Percentiles rank a stretch among this genome's conserved stretches.
Evolutionary conservation across 768 basidiomycete genomes (phyloP).

Genomic region (Krasilnikovozyma curviuscula): DNA sequence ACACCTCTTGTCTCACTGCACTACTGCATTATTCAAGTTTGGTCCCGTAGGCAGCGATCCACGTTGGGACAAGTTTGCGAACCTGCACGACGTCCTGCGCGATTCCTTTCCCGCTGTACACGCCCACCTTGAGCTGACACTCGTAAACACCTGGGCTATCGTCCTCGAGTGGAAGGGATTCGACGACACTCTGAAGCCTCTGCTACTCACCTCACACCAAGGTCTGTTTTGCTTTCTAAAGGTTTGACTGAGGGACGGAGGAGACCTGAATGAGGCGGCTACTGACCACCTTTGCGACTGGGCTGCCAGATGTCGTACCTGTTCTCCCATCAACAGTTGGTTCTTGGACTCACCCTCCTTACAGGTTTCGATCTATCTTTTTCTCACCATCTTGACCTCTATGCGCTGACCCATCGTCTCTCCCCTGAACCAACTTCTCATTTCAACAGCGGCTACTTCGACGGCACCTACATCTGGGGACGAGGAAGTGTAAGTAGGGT

Average conservation of each 20-base stretch:
- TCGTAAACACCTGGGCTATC: constrained; percentile 59
- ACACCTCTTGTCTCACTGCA: too few species aligned
- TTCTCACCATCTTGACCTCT: constrained; percentile 18
- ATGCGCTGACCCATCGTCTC: not conserved
- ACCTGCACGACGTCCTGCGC: constrained; percentile 39
- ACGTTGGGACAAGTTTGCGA: constrained; percentile 35
- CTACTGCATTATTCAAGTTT: too few species aligned
- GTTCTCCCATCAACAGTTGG: constrained; percentile 18
- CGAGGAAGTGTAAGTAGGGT: constrained; percentile 13
- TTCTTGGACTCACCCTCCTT: not conserved
- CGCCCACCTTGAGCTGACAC: constrained; percentile 39
- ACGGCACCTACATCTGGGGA: too few species aligned
- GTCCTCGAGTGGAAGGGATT: constrained; percentile 53
- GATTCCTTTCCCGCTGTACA: constrained; percentile 47
- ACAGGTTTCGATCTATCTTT: constrained; percentile 44
- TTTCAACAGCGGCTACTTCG: too few species aligned
- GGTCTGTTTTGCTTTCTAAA: constrained; percentile 8
- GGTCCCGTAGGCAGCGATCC: not conserved
- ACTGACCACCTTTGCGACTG: not conserved
- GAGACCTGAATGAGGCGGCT: too few species aligned
- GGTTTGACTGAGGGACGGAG: not conserved
- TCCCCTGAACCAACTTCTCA: constrained; percentile 14
- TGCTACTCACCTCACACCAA: constrained; percentile 31
- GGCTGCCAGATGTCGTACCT: constrained; percentile 21
- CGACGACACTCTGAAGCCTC: constrained; percentile 42